A percentile compares a stretch with the other conserved stretches of the same genome.
These are phyloP conservation scores for Saksenaea vasiformis DNA, from an alignment of 371 early-diverging fungal genomes.

Conservation along the genomic window DNA sequence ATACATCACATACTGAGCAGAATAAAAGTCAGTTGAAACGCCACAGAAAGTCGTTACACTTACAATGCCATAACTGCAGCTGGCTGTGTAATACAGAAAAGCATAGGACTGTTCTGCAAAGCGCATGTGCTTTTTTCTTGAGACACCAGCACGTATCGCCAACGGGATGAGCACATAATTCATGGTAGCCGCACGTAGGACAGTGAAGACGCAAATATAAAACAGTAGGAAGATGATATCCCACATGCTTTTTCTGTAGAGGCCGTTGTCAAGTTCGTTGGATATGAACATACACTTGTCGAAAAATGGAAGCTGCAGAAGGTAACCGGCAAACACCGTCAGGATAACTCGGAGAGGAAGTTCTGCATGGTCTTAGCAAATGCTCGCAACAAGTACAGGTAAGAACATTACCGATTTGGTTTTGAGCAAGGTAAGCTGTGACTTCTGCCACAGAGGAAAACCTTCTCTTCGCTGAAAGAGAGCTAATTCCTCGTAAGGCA, in stretches of 20 bases:
- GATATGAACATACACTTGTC: slow-evolving; percentile 53
- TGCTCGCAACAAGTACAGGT: background rate
- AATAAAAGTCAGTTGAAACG: background rate
- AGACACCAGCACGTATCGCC: slow-evolving; percentile 39
- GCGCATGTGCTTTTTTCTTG: slow-evolving; percentile 52
- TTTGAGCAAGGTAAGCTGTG: slow-evolving; percentile 32
- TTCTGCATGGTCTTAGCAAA: slow-evolving; percentile 15
- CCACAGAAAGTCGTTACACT: slow-evolving; percentile 12
- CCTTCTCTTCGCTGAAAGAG: background rate
- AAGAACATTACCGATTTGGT: slow-evolving; percentile 18
- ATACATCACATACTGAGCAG: slow-evolving; percentile 45
- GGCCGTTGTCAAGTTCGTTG: slow-evolving; percentile 38
- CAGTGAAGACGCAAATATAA: slow-evolving; percentile 67
- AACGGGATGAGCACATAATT: slow-evolving; percentile 57
- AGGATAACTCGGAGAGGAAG: slow-evolving; percentile 35
- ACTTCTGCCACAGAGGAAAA: background rate
- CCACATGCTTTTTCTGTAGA: slow-evolving; percentile 55
- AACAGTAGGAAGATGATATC: slow-evolving; percentile 62
- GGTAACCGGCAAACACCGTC: slow-evolving; percentile 29
- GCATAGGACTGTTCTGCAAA: slow-evolving; percentile 77
- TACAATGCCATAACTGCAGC: slow-evolving; percentile 54
- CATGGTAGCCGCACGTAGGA: slow-evolving; percentile 58
- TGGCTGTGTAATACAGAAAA: slow-evolving; percentile 56
- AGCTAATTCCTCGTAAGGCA: background rate
- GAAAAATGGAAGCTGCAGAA: slow-evolving; percentile 39